Base-by-base conservation (phyloP, 2,329 filamentous ascomycete genomes). In the Coniella vitis region DNA sequence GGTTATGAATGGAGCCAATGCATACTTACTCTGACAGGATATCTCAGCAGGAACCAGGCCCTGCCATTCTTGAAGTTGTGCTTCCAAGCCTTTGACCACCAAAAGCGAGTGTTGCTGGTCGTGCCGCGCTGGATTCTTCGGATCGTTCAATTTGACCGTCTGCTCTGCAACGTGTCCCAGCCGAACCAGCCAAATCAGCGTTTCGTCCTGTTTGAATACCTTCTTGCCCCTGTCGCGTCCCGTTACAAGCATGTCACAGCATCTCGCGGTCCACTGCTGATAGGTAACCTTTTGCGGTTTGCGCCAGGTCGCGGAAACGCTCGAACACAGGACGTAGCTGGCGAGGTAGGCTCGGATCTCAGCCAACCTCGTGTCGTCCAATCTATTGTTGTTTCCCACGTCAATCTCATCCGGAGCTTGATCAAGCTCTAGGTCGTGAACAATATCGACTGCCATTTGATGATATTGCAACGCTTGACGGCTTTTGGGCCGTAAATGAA, bases 401-500 rank as follows among this genome's bases (percentile, higher is more conserved):
- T 58, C 54, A 21, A 59, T 57, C 16, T 58, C 49, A n/a, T 59
- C 57, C 1, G 58, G 54, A 29, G 71, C 69, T 19, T 70, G 63
- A 20, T 75, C 70, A 2, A 79, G 58, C 5, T 75, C 73, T 1
- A 79, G 65, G 47, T 79, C 75, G 8, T 63, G 64, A 7, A 74
- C 58, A 8, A 78, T 65, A 48, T 79, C 76, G 14, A 68, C 65
- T 0, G 69, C 69, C 74, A 79, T 78, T 20, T 71, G 68, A 4
- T 75, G 57, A 55, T 78, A 79, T 47, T 78, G 75, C 4, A 67
- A 63, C 1, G 68, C 63, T 35, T 76, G 73, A 52, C 63, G 74
- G 53, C 70, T 75, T 50, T 68, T 76, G 2, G 75, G 75, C 1
- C 75, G 64, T 13, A 79, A 62, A 51, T 79, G 75, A 34, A 75